Evolutionary conservation across 139 green algal species (phyloP), one percentile per base, ranked within the genome.

Genomic region (Chlamydomonas incerta): DNA sequence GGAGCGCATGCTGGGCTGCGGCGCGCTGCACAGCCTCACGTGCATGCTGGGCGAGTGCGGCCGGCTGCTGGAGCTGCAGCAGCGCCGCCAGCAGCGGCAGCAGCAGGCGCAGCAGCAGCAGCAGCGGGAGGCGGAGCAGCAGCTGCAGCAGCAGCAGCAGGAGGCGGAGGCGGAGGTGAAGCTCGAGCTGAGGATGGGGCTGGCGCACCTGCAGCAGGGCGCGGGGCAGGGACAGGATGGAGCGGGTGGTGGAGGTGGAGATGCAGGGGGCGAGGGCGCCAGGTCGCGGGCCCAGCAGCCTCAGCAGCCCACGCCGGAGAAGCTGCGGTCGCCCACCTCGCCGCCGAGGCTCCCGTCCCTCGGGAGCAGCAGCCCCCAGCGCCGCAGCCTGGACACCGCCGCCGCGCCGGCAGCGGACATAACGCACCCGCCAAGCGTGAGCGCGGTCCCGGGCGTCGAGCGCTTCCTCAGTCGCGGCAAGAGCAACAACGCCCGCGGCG

Each of bases 1-100:
- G 41, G 77, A 74, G 58, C 77, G 77, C n/a, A 34, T 74, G 41
- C 4, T 72, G 41, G 3, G 18, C 28, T 34, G 55, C 26, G 75
- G 75, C 60, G 66, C 63, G 15, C 29, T 83, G 77, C 41, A 65
- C 41, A 50, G n/a, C 41, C 62, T 83, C 17, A 50, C n/a, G 20
- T 31, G 9, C 63, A 66, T 83, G 77, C 63, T 83, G 33, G 63
- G 33, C 28, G 77, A 83, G 63, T 83, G 77, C 63, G 63, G 63
- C 9, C 63, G 63, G 18, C 63, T 74, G 41, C 41, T 83, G 77
- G 63, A 55, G 33, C 41, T 66, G 63, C 46, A 60, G 37, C 77
- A 74, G 37, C 63, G 77, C 18, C 41, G 77, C 9, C 41, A 52
- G 77, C 35, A 65, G 18, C 18, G 15, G 67, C 13, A 14, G 33